These are phyloP conservation scores for Capsicum chinense DNA, from an alignment of 257 asterid genomes.

Conservation along the genomic window DNA sequence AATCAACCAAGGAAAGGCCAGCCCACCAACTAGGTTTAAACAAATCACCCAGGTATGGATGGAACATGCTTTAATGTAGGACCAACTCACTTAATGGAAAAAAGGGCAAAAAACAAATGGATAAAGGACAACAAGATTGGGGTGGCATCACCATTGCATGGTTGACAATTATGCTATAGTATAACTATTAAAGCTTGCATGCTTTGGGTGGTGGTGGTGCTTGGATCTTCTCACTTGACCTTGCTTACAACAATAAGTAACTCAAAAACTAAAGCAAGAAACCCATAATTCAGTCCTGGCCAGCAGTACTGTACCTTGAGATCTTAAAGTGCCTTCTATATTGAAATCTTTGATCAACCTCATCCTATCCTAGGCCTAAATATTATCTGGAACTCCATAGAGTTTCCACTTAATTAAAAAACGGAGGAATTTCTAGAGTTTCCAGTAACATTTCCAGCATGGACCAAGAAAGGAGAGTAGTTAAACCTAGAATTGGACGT, in stretches of 20 bases:
- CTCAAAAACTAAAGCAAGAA: conserved; percentile 4
- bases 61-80: neutral
- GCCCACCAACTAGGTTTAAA: neutral
- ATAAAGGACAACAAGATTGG: conserved; percentile 15
- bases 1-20: neutral
- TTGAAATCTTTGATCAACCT: neutral
- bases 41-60: neutral
- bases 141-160: conserved; percentile 8
- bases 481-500: neutral
- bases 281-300: neutral
- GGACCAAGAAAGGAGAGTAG: neutral
- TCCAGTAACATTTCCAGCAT: neutral
- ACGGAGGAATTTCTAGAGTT: neutral
- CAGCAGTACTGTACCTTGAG: neutral
- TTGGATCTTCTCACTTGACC: neutral
- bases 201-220: neutral
- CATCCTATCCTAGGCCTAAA: neutral
- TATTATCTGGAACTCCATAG: neutral
- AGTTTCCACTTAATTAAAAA: neutral
- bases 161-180: neutral
- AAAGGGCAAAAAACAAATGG: neutral
- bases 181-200: neutral
- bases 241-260: neutral
- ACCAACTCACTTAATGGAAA: neutral
- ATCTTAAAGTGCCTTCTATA: conserved; percentile 3